A percentile compares a stretch with the other conserved stretches of the same genome.
Conservation (phyloP, 768 basidiomycete genomes). For the Lactarius evosmus region DNA sequence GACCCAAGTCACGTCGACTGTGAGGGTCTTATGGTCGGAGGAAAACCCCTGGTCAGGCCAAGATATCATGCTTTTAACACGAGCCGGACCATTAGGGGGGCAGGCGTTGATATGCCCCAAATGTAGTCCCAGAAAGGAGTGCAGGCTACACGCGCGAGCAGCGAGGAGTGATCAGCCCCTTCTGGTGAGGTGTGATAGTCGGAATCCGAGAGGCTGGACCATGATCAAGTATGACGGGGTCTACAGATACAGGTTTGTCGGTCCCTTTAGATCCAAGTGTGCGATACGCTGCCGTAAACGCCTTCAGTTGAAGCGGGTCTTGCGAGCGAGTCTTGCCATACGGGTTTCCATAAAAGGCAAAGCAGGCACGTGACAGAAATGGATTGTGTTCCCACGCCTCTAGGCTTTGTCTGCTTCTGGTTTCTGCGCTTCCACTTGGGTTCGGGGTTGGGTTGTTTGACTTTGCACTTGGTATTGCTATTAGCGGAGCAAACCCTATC, state of each 20-base stretch:
- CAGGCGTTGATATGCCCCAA: constrained; percentile 20
- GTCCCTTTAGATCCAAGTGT: constrained; percentile 12
- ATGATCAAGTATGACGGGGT: constrained; percentile 13
- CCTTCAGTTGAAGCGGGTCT: no score
- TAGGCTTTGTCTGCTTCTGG: no score
- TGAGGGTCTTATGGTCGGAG: constrained; percentile 25
- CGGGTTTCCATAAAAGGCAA: background rate
- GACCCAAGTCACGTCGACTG: background rate
- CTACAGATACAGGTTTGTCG: background rate
- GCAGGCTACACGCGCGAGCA: constrained; percentile 19
- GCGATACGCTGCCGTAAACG: background rate
- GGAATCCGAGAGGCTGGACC: constrained; percentile 16
- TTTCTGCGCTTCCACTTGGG: constrained; percentile 10
- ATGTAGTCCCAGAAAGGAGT: constrained; percentile 22
- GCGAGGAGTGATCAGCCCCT: constrained; percentile 21
- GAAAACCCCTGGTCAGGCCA: constrained; percentile 4
- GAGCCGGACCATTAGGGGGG: constrained; percentile 21
- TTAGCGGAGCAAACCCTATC: constrained; percentile 11
- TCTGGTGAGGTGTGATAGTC: constrained; percentile 13
- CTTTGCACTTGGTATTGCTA: background rate
- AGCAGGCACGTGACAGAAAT: background rate
- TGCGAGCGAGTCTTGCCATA: no score
- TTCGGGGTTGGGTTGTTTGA: constrained; percentile 7
- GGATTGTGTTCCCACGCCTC: background rate
- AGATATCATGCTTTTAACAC: constrained; percentile 26